Percentiles rank a stretch among this genome's conserved stretches.
Conservation (phyloP, 1,139 yeast genomes). For the Scheffersomyces stambukii region DNA sequence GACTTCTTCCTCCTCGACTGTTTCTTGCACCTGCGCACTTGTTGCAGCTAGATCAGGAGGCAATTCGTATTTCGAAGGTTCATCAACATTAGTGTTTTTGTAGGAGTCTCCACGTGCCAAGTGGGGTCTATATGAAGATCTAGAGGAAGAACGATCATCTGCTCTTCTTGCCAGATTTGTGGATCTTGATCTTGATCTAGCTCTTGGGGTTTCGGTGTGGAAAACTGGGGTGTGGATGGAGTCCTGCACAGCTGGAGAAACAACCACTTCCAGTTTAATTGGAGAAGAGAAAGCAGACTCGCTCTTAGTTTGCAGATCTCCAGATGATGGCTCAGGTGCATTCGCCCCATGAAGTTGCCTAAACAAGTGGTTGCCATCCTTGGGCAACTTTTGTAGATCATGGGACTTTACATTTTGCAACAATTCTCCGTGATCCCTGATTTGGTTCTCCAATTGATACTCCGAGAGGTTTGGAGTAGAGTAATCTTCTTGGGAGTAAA, state of each 20-base stretch:
- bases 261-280: conserved; percentile 8
- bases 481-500: conserved; percentile 26
- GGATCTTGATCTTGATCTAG: conserved; percentile 27
- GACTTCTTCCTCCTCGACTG: conserved; percentile 21
- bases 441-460: conserved; percentile 41
- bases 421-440: conserved; percentile 34
- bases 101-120: conserved; percentile 67
- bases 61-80: conserved; percentile 41
- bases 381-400: conserved; percentile 39
- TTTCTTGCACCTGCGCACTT: conserved; percentile 8
- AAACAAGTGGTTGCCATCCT: conserved; percentile 2
- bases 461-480: conserved; percentile 48
- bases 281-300: conserved; percentile 3
- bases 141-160: conserved; percentile 22
- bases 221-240: conserved; percentile 45
- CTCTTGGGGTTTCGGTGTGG: conserved; percentile 34
- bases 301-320: not conserved
- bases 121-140: conserved; percentile 39
- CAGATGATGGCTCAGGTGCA: not conserved
- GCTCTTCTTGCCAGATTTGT: conserved; percentile 22
- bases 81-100: conserved; percentile 41
- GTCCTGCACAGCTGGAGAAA: conserved; percentile 6
- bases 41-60: conserved; percentile 33
- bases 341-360: no score
- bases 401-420: conserved; percentile 32